Conservation (phyloP, 2,329 filamentous ascomycete genomes). For the Aspergillus sp. region DNA sequence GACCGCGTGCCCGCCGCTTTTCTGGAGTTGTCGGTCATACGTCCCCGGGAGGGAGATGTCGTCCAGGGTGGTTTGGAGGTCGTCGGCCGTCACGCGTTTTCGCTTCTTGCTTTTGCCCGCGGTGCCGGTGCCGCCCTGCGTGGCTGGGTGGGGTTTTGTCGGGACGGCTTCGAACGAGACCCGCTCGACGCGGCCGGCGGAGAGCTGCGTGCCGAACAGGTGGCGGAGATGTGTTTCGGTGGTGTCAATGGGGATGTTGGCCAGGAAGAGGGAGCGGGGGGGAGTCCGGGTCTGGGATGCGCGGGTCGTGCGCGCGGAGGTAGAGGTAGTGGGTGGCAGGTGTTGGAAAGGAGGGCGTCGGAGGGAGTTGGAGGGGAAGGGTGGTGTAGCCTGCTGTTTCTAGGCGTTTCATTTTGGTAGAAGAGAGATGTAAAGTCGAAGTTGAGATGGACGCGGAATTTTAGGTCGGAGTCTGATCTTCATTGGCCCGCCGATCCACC, state of each 20-base stretch:
- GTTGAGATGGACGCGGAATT: background rate
- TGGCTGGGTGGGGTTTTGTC: conserved; percentile 26
- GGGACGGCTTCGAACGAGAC: conserved; percentile 58
- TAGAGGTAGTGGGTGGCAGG: conserved; percentile 73
- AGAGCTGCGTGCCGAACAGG: conserved; percentile 65
- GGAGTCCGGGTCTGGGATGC: conserved; percentile 63
- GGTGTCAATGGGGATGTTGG: conserved; percentile 78
- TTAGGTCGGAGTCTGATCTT: too few species aligned
- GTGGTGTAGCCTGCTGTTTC: conserved; percentile 55
- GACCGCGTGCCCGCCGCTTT: conserved; percentile 69
- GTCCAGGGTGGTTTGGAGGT: conserved; percentile 47
- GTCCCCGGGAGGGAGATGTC: conserved; percentile 55
- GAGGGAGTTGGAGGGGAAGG: conserved; percentile 58
- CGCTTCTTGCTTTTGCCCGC: conserved; percentile 40
- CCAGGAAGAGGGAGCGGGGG: conserved; percentile 76
- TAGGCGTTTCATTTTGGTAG: conserved; percentile 29
- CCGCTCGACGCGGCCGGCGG: conserved; percentile 66
- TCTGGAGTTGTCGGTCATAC: conserved; percentile 63
- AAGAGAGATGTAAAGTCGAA: background rate
- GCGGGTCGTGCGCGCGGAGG: conserved; percentile 72
- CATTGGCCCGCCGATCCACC: background rate
- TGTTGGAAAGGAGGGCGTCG: conserved; percentile 52
- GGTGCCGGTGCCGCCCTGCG: conserved; percentile 13
- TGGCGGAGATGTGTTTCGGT: conserved; percentile 67
- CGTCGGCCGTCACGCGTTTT: conserved; percentile 44